Conservation (phyloP, 345 rosid species). For the Syzygium aromaticum region DNA sequence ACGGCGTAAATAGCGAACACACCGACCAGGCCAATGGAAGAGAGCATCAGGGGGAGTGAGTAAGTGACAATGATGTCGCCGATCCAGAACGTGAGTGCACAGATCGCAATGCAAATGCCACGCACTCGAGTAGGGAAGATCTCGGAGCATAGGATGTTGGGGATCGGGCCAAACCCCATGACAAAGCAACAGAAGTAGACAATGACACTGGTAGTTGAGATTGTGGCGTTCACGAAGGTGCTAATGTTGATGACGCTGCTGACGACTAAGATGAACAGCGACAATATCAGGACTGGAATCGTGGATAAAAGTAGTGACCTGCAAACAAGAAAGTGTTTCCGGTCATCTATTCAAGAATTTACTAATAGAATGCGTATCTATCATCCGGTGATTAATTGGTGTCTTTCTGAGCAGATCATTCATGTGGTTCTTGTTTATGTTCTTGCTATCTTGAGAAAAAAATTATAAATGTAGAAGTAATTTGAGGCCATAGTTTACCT, state of each 20-base stretch:
- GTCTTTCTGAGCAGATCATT: neutral
- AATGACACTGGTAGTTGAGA: slow-evolving; percentile 22
- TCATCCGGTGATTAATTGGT: neutral
- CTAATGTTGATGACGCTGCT: slow-evolving; percentile 11
- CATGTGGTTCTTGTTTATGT: neutral
- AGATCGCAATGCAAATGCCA: slow-evolving; percentile 35
- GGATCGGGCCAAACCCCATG: slow-evolving; percentile 36
- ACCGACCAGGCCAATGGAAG: slow-evolving; percentile 24
- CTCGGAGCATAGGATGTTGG: slow-evolving; percentile 38
- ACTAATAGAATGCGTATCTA: neutral
- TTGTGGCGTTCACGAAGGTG: slow-evolving; percentile 12
- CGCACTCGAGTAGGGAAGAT: slow-evolving; percentile 37
- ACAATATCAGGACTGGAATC: slow-evolving; percentile 23
- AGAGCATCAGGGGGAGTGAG: slow-evolving; percentile 24
- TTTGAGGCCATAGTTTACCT: slow-evolving; percentile 7
- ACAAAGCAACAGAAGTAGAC: slow-evolving; percentile 28
- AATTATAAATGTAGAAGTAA: neutral
- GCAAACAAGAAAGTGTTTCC: neutral
- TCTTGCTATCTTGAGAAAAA: neutral
- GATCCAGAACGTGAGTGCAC: slow-evolving; percentile 29
- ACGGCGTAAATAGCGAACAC: slow-evolving; percentile 20
- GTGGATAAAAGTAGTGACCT: slow-evolving; percentile 30
- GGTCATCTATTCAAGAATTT: neutral
- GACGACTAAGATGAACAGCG: slow-evolving; percentile 20
- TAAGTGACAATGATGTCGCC: slow-evolving; percentile 31